Percentiles rank a stretch among this genome's conserved stretches.
These are phyloP conservation scores for Metarhizium rileyi DNA, from an alignment of 2,329 filamentous ascomycete species.

Conservation along the genomic window DNA sequence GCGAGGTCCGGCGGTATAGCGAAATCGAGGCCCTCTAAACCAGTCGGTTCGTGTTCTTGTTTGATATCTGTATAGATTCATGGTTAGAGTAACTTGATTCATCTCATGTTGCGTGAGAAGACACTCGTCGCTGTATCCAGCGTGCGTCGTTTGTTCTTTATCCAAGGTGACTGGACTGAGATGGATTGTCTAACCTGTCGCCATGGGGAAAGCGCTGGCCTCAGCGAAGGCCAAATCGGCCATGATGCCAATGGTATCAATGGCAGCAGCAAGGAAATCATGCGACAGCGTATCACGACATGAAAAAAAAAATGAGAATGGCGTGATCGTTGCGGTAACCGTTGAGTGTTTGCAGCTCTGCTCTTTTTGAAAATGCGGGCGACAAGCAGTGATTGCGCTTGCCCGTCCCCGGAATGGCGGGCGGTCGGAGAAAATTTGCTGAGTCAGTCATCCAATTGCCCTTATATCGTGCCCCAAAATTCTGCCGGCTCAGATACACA, in stretches of 20 bases:
- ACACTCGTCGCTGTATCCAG: background rate
- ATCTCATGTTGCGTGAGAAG: background rate
- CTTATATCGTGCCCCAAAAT: slow-evolving; percentile 31
- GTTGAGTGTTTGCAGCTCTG: slow-evolving; percentile 3
- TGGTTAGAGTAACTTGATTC: background rate
- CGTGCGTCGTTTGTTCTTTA: background rate
- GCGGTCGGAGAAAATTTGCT: slow-evolving; percentile 33
- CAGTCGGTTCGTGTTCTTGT: slow-evolving; percentile 23
- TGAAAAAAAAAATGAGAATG: slow-evolving; percentile 11
- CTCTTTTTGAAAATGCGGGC: slow-evolving; percentile 10
- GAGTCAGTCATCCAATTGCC: slow-evolving; percentile 28
- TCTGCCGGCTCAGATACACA: slow-evolving; percentile 30
- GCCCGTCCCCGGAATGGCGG: slow-evolving; percentile 14
- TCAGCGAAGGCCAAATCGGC: slow-evolving; percentile 30
- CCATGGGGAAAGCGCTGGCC: slow-evolving; percentile 23
- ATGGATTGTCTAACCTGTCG: slow-evolving; percentile 24
- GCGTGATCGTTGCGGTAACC: slow-evolving; percentile 1
- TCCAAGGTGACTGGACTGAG: background rate
- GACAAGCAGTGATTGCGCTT: background rate
- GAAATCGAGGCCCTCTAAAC: slow-evolving; percentile 25
- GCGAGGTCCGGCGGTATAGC: slow-evolving; percentile 24
- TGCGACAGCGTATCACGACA: slow-evolving; percentile 10
- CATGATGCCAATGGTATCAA: slow-evolving; percentile 26
- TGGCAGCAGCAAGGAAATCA: slow-evolving; percentile 14
- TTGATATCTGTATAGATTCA: slow-evolving; percentile 23